These are phyloP conservation scores for Cantharellus anzutake DNA, from an alignment of 768 basidiomycete genomes.

Conservation along the genomic window DNA sequence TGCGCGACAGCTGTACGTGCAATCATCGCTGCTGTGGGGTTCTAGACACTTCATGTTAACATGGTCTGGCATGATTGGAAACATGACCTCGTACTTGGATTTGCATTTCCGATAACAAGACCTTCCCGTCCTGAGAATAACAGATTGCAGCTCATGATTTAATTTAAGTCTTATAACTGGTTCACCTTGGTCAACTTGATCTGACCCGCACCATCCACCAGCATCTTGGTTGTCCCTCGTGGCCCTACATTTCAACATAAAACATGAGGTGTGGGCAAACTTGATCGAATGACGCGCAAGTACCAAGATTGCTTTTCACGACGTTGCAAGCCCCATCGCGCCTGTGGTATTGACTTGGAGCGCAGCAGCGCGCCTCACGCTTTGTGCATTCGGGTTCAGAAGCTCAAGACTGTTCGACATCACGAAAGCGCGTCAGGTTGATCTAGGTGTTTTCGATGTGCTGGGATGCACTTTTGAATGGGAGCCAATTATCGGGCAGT, in stretches of 20 bases:
- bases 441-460: too few species aligned
- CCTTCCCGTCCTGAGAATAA: slow-evolving; percentile 62
- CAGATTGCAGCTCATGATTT: neutral
- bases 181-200: slow-evolving; percentile 94
- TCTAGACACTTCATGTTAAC: slow-evolving; percentile 18
- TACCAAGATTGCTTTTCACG: slow-evolving; percentile 87
- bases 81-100: slow-evolving; percentile 30
- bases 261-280: neutral
- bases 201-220: slow-evolving; percentile 93
- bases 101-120: slow-evolving; percentile 97
- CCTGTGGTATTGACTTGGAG: slow-evolving; percentile 88
- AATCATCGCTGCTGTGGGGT: slow-evolving; percentile 98
- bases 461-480: too few species aligned
- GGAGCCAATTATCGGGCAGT: too few species aligned
- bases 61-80: neutral
- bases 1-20: slow-evolving; percentile 96
- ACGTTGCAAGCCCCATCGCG: slow-evolving; percentile 91
- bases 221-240: slow-evolving; percentile 96
- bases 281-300: slow-evolving; percentile 16
- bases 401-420: slow-evolving; percentile 39
- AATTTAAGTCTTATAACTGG: neutral
- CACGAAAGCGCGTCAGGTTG: neutral
- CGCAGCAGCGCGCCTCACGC: slow-evolving; percentile 73
- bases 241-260: slow-evolving; percentile 38
- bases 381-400: slow-evolving; percentile 93